Evolutionary conservation across 495 filamentous ascomycete species (phyloP).

Genomic region (Talaromyces nanjingensis): DNA sequence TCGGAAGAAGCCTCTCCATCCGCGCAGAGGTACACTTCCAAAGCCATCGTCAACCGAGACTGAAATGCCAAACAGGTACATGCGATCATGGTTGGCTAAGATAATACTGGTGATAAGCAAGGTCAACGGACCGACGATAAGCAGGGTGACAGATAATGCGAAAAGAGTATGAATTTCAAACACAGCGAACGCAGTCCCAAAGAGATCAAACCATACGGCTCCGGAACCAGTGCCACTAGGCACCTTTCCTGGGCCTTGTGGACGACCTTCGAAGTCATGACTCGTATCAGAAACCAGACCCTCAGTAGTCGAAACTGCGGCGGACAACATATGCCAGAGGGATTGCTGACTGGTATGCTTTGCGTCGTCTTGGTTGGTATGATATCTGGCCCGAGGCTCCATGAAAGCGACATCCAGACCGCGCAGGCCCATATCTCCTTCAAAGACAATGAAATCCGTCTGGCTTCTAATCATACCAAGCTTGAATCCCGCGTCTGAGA

Average conservation of each 20-base stretch:
- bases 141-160: conserved; percentile 73
- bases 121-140: conserved; percentile 68
- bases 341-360: conserved; percentile 68
- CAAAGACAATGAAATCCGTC: conserved; percentile 86
- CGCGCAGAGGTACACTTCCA: conserved; percentile 58
- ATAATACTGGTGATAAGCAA: conserved; percentile 61
- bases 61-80: conserved; percentile 70
- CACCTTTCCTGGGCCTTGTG: conserved; percentile 53
- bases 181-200: conserved; percentile 73
- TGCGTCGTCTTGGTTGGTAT: conserved; percentile 84
- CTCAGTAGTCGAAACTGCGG: conserved; percentile 64
- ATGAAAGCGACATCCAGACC: conserved; percentile 91
- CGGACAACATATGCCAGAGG: conserved; percentile 91
- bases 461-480: conserved; percentile 68
- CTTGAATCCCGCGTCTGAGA: conserved; percentile 78
- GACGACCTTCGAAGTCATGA: conserved; percentile 56
- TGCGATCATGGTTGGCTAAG: conserved; percentile 61
- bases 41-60: conserved; percentile 51
- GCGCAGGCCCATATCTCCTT: conserved; percentile 71
- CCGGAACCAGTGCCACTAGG: conserved; percentile 59
- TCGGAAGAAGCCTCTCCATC: conserved; percentile 74
- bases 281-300: conserved; percentile 64
- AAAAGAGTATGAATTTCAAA: conserved; percentile 77
- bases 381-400: conserved; percentile 78
- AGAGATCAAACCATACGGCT: conserved; percentile 93